Evolutionary conservation across 208 protist species (phyloP).

Genomic region (Naegleria fowleri): DNA sequence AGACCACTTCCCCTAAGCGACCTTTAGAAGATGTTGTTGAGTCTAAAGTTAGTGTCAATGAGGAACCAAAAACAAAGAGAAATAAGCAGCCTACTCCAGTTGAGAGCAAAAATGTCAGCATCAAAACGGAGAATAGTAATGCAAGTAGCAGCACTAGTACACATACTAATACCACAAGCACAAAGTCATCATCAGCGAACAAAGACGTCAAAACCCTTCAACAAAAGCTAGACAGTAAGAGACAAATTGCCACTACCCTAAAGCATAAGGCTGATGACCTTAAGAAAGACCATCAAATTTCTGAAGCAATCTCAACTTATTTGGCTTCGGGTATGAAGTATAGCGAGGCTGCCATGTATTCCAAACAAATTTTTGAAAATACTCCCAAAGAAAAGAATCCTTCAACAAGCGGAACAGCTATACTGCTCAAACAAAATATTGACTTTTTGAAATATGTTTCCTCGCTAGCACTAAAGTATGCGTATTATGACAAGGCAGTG

Average conservation of each 20-base stretch:
- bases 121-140: background rate
- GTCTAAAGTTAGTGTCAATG: background rate
- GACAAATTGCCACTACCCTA: background rate
- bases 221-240: background rate
- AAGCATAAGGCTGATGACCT: background rate
- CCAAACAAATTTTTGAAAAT: background rate
- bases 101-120: background rate
- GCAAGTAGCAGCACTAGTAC: background rate
- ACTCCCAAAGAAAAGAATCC: background rate
- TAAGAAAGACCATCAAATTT: background rate
- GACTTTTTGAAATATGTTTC: background rate
- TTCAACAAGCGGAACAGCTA: background rate
- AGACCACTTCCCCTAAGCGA: background rate
- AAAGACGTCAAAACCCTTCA: background rate
- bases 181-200: background rate
- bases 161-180: background rate
- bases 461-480: background rate
- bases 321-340: background rate
- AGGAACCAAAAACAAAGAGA: background rate
- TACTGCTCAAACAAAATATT: background rate
- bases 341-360: background rate
- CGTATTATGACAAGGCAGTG: background rate
- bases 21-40: background rate
- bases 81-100: background rate
- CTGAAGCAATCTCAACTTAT: background rate